Percentiles rank a stretch among this genome's conserved stretches.
phyloP scores from a whole-genome alignment of 1,284 basidiomycete species.

The Afroboletus lepidellus region DNA sequence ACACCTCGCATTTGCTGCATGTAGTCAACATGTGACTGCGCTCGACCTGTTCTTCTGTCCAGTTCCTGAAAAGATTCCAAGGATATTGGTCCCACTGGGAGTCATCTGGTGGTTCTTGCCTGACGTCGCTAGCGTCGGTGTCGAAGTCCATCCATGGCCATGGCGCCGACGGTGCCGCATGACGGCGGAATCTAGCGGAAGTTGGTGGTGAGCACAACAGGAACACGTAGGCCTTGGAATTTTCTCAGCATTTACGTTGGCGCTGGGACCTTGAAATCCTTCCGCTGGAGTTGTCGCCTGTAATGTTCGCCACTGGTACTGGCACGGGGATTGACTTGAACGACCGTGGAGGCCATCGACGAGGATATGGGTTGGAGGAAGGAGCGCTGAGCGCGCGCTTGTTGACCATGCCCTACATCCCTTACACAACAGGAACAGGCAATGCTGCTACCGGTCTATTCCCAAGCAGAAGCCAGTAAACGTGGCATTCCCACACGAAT shows the following conservation, averaged over 20 bases:
- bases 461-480: too few relatives aligned
- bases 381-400: background rate
- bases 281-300: background rate
- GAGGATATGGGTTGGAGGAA: background rate
- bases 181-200: constrained; percentile 30
- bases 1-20: constrained; percentile 25
- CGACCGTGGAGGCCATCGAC: constrained; percentile 13
- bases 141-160: constrained; percentile 37
- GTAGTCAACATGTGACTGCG: constrained; percentile 39
- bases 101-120: background rate
- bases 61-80: constrained; percentile 47
- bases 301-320: background rate
- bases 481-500: too few relatives aligned
- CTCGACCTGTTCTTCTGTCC: constrained; percentile 43
- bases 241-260: constrained; percentile 20
- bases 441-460: too few relatives aligned
- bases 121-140: constrained; percentile 11
- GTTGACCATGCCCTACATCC: too few relatives aligned
- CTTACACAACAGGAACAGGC: too few relatives aligned
- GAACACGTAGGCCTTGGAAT: background rate
- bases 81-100: constrained; percentile 39
- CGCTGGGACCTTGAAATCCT: constrained; percentile 18
- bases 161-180: constrained; percentile 36
- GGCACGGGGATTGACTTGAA: background rate
- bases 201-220: background rate